Conservation (phyloP, 2,329 filamentous ascomycete species). For the Didymellaceae sp. region DNA sequence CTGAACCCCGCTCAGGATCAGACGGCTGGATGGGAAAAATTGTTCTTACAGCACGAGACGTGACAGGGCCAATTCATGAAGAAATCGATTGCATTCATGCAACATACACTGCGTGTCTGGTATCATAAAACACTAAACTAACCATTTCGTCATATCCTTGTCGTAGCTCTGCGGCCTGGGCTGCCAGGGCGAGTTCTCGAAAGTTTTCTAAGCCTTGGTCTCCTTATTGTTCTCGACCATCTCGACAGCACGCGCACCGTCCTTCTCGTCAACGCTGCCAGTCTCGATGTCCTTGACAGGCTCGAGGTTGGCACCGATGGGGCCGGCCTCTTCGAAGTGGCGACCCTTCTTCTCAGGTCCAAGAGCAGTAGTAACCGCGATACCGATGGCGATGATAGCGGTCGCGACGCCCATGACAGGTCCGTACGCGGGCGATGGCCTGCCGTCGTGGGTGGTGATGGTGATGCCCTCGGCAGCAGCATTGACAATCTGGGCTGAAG, state of each 20-base stretch:
- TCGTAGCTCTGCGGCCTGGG: slow-evolving; percentile 11
- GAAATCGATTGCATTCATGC: slow-evolving; percentile 2
- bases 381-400: slow-evolving; percentile 75
- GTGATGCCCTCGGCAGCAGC: slow-evolving; percentile 66
- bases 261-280: slow-evolving; percentile 40
- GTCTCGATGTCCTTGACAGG: slow-evolving; percentile 42
- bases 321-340: slow-evolving; percentile 67
- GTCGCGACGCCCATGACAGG: slow-evolving; percentile 78
- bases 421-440: slow-evolving; percentile 72
- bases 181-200: slow-evolving; percentile 8
- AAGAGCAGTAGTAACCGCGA: slow-evolving; percentile 70
- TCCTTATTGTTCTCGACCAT: slow-evolving; percentile 22
- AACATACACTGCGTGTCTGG: slow-evolving; percentile 1
- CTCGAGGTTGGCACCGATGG: slow-evolving; percentile 53
- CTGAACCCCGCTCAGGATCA: no score
- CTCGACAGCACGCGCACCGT: slow-evolving; percentile 28
- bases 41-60: no score
- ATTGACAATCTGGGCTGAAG: slow-evolving; percentile 78
- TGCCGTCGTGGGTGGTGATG: slow-evolving; percentile 61
- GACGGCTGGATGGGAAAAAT: no score
- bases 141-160: not conserved
- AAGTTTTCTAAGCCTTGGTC: slow-evolving; percentile 8
- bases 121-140: not conserved
- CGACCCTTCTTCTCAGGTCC: slow-evolving; percentile 78
- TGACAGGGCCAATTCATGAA: not conserved